Base-by-base conservation (phyloP, 805 yeast genomes). In the Ogataea nonfermentans region DNA sequence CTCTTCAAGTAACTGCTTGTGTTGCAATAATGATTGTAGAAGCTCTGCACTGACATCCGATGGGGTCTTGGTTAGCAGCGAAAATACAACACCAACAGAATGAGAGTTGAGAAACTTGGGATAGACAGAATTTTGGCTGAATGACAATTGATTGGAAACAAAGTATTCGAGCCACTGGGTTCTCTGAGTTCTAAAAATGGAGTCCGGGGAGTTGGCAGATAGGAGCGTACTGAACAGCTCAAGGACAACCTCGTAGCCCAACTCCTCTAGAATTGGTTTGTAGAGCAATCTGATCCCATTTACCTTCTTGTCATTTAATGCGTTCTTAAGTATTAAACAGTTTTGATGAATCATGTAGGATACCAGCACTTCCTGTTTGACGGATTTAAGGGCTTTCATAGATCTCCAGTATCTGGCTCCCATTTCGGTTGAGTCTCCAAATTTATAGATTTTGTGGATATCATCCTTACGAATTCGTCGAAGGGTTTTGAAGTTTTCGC, bases 401-500 rank as follows among this genome's bases (percentile, higher is more conserved):
- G 66, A 54, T 17, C 52, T 56, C 76, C 76, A 68, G 46, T 70
- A 71, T 45, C 63, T 65, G n/a, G 43, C 46, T 0, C 76, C 78
- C 2, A 45, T 52, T 16, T 63, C 71, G 11, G 66, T 53, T 1
- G 71, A 59, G 44, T 72, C 77, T 4, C 76, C 78, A 36, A 32
- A 58, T 45, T 70, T 72, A 43, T 63, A 60, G 9, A 63, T 41
- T 25, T 50, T 60, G 29, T 57, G 59, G 20, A 76, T 53, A 43
- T 76, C 67, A 17, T 63, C 61, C 45, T 75, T 70, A 24, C 84
- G 57, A 9, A 76, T 58, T 37, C 74, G 68, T 51, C 79, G 71
- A 60, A 73, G 76, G 4, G 53, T 56, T 44, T 76, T 73, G 35
- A 79, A 56, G 28, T 62, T 51, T 3, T 53, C 62, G 29, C 63